Conservation (phyloP, 2,329 filamentous ascomycete genomes). For the Bipolaris gigantea region DNA sequence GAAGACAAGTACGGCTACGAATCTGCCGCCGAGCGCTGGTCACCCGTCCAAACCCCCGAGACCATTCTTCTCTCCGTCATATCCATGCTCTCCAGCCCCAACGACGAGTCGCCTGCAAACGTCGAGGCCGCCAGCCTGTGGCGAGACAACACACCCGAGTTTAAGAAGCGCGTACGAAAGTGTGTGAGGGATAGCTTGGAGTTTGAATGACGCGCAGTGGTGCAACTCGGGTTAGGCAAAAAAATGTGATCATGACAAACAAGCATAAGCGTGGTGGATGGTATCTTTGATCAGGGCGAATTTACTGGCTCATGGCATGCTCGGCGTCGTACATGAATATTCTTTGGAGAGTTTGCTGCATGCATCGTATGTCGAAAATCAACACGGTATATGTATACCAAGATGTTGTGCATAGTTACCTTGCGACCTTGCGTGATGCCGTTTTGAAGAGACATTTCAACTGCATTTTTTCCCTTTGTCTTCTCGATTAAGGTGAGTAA, state of each 20-base stretch:
- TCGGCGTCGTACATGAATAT: background rate
- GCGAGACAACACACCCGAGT: constrained; percentile 80
- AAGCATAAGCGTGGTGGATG: constrained; percentile 10
- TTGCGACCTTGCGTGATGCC: no score
- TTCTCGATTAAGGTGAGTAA: no score
- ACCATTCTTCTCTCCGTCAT: constrained; percentile 97
- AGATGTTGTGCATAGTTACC: background rate
- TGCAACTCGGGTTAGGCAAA: background rate
- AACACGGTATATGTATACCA: background rate
- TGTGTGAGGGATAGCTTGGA: constrained; percentile 65
- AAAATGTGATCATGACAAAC: constrained; percentile 1
- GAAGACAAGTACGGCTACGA: constrained; percentile 99
- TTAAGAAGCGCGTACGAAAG: constrained; percentile 81
- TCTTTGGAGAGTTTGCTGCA: background rate
- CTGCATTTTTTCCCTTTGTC: no score
- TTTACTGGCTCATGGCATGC: constrained; percentile 2
- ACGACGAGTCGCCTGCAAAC: constrained; percentile 95
- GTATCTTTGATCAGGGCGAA: background rate
- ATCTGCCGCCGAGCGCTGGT: constrained; percentile 93
- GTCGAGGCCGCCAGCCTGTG: constrained; percentile 97
- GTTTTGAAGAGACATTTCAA: no score
- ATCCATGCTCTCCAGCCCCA: constrained; percentile 97
- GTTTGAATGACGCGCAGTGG: constrained; percentile 26
- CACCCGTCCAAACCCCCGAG: constrained; percentile 93
- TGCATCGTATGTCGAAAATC: background rate